Evolutionary conservation across 768 basidiomycete genomes (phyloP), one percentile per base, ranked within the genome.

Genomic region (Zangia roseola): DNA sequence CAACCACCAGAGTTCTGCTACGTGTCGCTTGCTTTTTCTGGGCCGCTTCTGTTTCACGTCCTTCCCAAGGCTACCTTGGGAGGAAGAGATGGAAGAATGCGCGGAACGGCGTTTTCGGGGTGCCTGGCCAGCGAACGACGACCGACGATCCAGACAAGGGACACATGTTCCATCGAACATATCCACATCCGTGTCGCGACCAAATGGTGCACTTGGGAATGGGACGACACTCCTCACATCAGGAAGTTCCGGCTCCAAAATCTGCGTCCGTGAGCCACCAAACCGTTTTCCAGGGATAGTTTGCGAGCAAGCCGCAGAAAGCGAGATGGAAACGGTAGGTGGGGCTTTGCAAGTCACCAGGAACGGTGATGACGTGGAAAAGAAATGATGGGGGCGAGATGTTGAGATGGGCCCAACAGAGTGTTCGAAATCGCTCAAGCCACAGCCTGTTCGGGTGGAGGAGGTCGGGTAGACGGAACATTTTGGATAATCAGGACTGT

Each of bases 251-350:
- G 38, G 47, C 19, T 55, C 59, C 30, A 25, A 28, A 44, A 49
- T 51, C 30, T 50, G 52, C 12, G 10, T 19, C 41, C 37, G 43
- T 24, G 56, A 36, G 10, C 50, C 36, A 40, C 41, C 26, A 13
- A 10, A 16, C 6, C 10, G 37, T 10, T 47, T 36, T 24, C 44
- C 45, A 7, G 47, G 44, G 3, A 44, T 34, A 12, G 30, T 55
- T 42, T 57, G 68, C 41, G 64, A 66, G 19, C 64, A 57, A 31
- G 61, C 64, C 20, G 65, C 71, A 39, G 72, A 69, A 39, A 74
- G 54, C 0, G 70, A 73, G 38, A 74, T 58, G 6, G 67, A 73
- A 21, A 74, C 65, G 1, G 72, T 74, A 6, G 72, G 69, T 5
- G 64, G 62, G 10, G 71, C 71, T 45, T 74, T 74, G 48, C 39